Conservation (phyloP, 169 alveolate species). For the Cryptosporidium bovis region DNA sequence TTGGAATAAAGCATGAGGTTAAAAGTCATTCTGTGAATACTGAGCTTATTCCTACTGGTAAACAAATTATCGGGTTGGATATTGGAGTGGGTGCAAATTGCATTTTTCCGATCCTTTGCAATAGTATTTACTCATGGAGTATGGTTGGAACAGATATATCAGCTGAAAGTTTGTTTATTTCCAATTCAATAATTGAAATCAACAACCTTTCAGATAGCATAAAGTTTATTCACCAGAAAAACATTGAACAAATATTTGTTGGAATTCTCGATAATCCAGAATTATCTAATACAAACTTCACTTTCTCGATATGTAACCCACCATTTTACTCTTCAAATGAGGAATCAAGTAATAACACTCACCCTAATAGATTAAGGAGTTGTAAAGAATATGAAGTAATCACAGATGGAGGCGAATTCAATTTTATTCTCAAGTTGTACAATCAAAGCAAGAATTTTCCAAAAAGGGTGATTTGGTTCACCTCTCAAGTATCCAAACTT, state of each 20-base stretch:
- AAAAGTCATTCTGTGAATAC: neutral
- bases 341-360: conserved; percentile 8
- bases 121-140: conserved; percentile 75
- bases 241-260: conserved; percentile 26
- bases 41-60: conserved; percentile 72
- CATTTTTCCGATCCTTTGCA: conserved; percentile 76
- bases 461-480: conserved; percentile 76
- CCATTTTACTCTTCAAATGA: conserved; percentile 72
- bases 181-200: conserved; percentile 46
- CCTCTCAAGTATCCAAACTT: conserved; percentile 77
- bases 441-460: conserved; percentile 66
- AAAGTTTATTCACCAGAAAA: conserved; percentile 62
- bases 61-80: conserved; percentile 74
- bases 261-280: conserved; percentile 62
- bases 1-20: neutral
- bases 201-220: conserved; percentile 56
- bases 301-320: conserved; percentile 79
- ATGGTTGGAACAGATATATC: conserved; percentile 79
- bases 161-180: conserved; percentile 63
- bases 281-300: conserved; percentile 14
- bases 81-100: conserved; percentile 81
- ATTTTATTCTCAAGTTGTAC: conserved; percentile 70
- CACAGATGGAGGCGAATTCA: conserved; percentile 78
- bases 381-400: conserved; percentile 72
- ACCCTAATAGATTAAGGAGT: conserved; percentile 66